Base-by-base conservation (phyloP, 257 asterid species). In the Salvia hispanica region DNA sequence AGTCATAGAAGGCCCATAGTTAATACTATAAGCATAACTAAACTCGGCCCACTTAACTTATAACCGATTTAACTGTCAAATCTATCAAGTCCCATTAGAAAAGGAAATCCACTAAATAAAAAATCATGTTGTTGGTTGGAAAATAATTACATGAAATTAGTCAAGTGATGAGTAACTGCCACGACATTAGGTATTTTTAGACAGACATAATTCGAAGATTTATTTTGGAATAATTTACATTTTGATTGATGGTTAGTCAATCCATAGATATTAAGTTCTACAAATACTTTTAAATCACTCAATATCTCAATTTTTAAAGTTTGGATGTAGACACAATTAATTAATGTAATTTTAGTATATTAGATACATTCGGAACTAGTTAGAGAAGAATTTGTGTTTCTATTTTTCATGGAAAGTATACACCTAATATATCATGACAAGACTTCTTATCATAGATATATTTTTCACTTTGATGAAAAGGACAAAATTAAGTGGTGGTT, bases 1-100 rank as follows among this genome's bases (percentile, higher is more conserved):
- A 16, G 33, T n/a, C 63, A 56, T 25, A 5, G 74, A 39, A 73
- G 78, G 85, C 81, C 84, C 88, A 77, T 78, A 34, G 64, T 46
- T 64, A 45, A 67, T 62, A 70, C 54, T 51, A 51, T 34, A 34
- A 5, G 0, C 39, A 34, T 40, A 73, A 64, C 6, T 12, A 3
- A 36, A 10, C 33, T 43, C n/a, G 84, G 67, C 82, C 91, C 86
- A 82, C 80, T 43, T 48, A 2, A 25, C 15, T 60, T 33, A 52
- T 14, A 46, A 13, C 52, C 54, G 67, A 28, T 2, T n/a, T 37
- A 60, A 15, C 16, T 37, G 62, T 70, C 45, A 59, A 58, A 70
- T 59, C 67, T 47, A 63, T 54, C 71, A 72, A 31, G 44, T 15
- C 31, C 31, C 31, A 50, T 3, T 34, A 33, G 31, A 46, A 64